Percentiles rank a stretch among this genome's conserved stretches.
Evolutionary conservation across 805 yeast species (phyloP).

Genomic region (Henningerozyma blattae): DNA sequence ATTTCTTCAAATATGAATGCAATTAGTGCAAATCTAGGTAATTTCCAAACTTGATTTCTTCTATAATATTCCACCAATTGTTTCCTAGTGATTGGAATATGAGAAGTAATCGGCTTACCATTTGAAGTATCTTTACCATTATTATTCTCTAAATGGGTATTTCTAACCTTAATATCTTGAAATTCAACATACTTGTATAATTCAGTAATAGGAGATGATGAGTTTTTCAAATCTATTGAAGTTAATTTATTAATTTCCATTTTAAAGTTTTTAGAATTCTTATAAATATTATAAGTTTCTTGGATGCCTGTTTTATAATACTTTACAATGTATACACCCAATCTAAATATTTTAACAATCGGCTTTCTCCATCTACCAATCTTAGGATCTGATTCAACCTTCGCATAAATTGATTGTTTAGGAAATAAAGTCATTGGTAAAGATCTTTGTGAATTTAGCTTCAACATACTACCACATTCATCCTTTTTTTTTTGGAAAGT

Average conservation of each 20-base stretch:
- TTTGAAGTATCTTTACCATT: too few species aligned
- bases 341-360: conserved; percentile 28
- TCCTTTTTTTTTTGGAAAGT: neutral
- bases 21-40: conserved; percentile 41
- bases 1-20: conserved; percentile 39
- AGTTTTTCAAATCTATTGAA: conserved; percentile 16
- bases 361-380: conserved; percentile 16
- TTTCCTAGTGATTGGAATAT: conserved; percentile 26
- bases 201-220: conserved; percentile 11
- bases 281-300: conserved; percentile 39
- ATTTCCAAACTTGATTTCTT: conserved; percentile 35
- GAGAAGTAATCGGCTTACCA: too few species aligned
- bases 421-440: conserved; percentile 23
- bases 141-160: neutral
- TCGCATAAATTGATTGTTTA: conserved; percentile 15
- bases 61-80: conserved; percentile 33
- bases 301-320: conserved; percentile 50
- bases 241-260: neutral
- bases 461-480: too few species aligned
- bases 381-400: conserved; percentile 16
- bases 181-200: conserved; percentile 10
- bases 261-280: conserved; percentile 10
- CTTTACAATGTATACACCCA: conserved; percentile 33
- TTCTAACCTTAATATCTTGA: conserved; percentile 18
- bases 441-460: conserved; percentile 21